These are phyloP conservation scores for Nakataea oryzae DNA, from an alignment of 2,329 filamentous ascomycete genomes.

Conservation along the genomic window DNA sequence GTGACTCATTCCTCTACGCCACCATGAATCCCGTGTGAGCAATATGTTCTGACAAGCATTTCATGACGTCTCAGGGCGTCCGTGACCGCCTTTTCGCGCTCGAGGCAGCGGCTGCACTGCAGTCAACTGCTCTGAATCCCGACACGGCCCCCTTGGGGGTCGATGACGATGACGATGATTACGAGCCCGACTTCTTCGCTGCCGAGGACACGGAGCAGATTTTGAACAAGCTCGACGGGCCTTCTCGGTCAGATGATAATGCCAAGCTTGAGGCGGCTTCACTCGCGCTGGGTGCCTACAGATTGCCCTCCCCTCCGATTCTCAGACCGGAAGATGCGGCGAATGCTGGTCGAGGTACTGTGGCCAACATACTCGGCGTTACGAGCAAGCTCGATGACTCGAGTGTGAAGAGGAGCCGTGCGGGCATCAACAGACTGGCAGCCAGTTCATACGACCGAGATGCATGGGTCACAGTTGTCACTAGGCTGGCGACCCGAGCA, in stretches of 20 bases:
- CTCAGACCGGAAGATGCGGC: conserved; percentile 61
- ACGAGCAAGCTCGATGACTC: conserved; percentile 64
- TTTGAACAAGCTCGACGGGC: conserved; percentile 63
- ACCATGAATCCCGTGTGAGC: background rate
- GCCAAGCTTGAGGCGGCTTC: conserved; percentile 33
- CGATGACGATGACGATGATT: conserved; percentile 80
- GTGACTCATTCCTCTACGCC: conserved; percentile 14
- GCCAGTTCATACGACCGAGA: conserved; percentile 78
- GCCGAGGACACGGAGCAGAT: conserved; percentile 71
- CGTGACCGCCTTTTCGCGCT: conserved; percentile 37
- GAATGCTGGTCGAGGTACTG: conserved; percentile 64
- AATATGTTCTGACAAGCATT: background rate
- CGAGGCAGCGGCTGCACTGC: conserved; percentile 23
- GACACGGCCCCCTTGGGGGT: conserved; percentile 53
- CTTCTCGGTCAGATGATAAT: conserved; percentile 42
- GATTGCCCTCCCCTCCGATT: conserved; percentile 64
- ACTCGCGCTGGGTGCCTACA: conserved; percentile 67
- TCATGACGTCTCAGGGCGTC: conserved; percentile 29
- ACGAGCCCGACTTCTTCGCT: conserved; percentile 77
- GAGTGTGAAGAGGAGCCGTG: conserved; percentile 47
- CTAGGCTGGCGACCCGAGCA: conserved; percentile 73
- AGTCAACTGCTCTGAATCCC: conserved; percentile 38
- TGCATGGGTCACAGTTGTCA: conserved; percentile 82
- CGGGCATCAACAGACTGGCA: conserved; percentile 74
- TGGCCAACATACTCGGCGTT: conserved; percentile 69